Evolutionary conservation across 805 yeast species (phyloP).

Genomic region (Maudiozyma turicensis): DNA sequence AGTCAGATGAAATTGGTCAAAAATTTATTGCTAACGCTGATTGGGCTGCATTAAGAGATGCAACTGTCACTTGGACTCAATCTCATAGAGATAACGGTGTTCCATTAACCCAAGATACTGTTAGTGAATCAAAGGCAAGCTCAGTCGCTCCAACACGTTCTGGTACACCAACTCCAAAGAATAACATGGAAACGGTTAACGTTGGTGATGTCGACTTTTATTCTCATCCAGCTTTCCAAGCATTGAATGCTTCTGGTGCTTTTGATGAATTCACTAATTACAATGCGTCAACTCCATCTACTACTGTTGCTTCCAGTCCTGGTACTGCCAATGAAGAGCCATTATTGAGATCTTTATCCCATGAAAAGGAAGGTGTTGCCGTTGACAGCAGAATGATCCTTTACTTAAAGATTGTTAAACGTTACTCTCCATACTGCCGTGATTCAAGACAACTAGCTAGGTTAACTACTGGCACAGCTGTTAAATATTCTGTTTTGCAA

Average conservation of each 20-base stretch:
- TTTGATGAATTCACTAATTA: slow-evolving; percentile 25
- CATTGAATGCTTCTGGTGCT: slow-evolving; percentile 32
- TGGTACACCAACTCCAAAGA: slow-evolving; percentile 7
- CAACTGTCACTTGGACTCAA: slow-evolving; percentile 41
- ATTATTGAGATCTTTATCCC: neutral
- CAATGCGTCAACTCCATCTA: slow-evolving; percentile 6
- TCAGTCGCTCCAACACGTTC: slow-evolving; percentile 9
- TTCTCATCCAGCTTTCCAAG: slow-evolving; percentile 31
- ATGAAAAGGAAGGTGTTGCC: neutral
- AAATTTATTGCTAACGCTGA: slow-evolving; percentile 69
- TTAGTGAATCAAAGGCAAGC: slow-evolving; percentile 2
- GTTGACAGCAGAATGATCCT: slow-evolving; percentile 39
- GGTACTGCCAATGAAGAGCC: slow-evolving; percentile 3
- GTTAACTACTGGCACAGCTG: slow-evolving; percentile 37
- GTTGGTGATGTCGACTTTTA: slow-evolving; percentile 16
- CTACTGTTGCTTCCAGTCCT: slow-evolving; percentile 9
- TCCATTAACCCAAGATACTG: slow-evolving; percentile 3
- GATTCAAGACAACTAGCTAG: slow-evolving; percentile 39
- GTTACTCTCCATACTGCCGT: slow-evolving; percentile 40
- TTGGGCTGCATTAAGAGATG: slow-evolving; percentile 76
- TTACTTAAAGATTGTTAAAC: slow-evolving; percentile 45
- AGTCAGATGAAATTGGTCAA: slow-evolving; percentile 45
- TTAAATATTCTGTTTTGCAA: slow-evolving; percentile 34
- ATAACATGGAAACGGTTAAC: slow-evolving; percentile 3
- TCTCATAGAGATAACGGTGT: slow-evolving; percentile 9